Base-by-base conservation (phyloP, 805 yeast species). In the Pichia cabralensis region DNA sequence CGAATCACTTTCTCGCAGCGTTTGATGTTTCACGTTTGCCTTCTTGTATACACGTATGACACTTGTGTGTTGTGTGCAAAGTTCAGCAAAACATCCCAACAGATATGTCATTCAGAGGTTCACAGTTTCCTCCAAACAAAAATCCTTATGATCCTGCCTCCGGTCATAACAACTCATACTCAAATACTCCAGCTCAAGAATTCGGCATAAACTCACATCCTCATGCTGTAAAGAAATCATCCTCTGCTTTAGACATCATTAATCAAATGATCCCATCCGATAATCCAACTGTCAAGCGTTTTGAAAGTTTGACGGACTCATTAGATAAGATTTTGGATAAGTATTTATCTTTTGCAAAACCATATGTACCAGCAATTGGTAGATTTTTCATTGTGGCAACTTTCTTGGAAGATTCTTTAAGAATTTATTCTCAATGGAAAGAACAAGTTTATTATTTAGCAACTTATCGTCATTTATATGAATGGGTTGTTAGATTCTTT, bases 371-470 rank as follows among this genome's bases (percentile, higher is more conserved):
- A 8, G 76, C 76, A 16, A 73, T 89, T 48, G 97, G 96, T 25
- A 70, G 97, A 39, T 75, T 83, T 41, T 72, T 88, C 45, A 88
- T 89, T 42, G 95, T 89, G 36, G 94, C 95, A 31, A 92, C 97
- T 0, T 89, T 88, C 55, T 73, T 76, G 45, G 97, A 89, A 60
- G 97, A 92, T 53, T 72, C 95, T 3, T 55, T 79, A 34, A 72
- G 98, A 57, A 83, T 89, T 49, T 47, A 76, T 34, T 62, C 85
- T 6, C 96, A 88, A 62, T 89, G 96, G 96, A 58, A 69, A 23
- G 95, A 84, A 50, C 98, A 89, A 60, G 83, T 84, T 17, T 80
- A 74, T 56, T 89, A 81, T 57, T 66, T 92, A 47, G 71, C 82
- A 64, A 74, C 75, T 46, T 81, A 76, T 64, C 76, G 94, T 54